Base-by-base conservation (phyloP, 2,329 filamentous ascomycete genomes). In the Neopestalotiopsis sp. region DNA sequence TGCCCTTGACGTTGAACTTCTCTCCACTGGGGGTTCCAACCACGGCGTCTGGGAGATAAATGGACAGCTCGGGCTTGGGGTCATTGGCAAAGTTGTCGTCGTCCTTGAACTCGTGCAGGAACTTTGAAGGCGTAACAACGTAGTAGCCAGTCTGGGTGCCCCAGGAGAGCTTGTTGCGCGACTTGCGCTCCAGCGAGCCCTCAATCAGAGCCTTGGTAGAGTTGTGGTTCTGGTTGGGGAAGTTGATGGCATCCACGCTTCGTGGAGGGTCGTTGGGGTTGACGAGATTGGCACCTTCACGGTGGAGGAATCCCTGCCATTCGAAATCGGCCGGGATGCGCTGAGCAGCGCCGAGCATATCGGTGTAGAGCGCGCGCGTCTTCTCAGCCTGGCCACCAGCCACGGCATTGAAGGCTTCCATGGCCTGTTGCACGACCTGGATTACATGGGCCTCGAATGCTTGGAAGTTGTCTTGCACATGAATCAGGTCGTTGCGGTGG, bases 1-100 rank as follows among this genome's bases (percentile, higher is more conserved):
- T 98, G 80, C 96, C 96, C 85, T 97, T 97, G 80, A 99, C 87
- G 76, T 90, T 94, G 87, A 99, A 98, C 81, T 97, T 98, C 70
- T 91, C 88, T 67, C 92, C 94, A 73, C 86, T 90, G 13, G 88
- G 88, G 0, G 82, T 77, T 69, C 94, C 94, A 68, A 98, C 88
- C 61, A 91, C 81, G 74, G 95, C 97, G 75, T 99, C 96, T 12
- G 96, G 95, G 1, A 99, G 90, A 81, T 95, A 98, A 73, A 99
- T 89, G 14, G 93, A 96, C 56, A 96, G 85, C 79, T 99, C 95
- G 0, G 96, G 95, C 68, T 88, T 86, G 10, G 94, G 94, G 71
- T 97, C 94, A 75, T 89, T 82, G 62, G 87, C 86, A 65, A 87
- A 74, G 76, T 90, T 88, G 76, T 98, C 95, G 78, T 93, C 92